Base-by-base conservation (phyloP, 1,284 basidiomycete genomes). In the Trametes polyzona region DNA sequence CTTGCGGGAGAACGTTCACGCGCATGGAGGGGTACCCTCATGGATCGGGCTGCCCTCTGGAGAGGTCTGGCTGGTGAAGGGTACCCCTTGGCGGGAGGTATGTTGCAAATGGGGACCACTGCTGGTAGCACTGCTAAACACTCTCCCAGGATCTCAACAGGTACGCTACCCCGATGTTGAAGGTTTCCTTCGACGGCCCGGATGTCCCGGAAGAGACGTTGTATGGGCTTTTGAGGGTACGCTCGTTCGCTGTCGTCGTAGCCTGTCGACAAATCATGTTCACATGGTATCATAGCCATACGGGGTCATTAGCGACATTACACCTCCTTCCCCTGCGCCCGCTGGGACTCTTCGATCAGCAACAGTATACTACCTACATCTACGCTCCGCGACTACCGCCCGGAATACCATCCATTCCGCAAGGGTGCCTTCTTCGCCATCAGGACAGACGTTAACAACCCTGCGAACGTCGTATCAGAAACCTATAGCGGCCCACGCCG, bases 371-470 rank as follows among this genome's bases (percentile, higher is more conserved):
- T 96, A 87, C 70, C 75, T 79, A 1, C 77, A 81, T 24, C 65
- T 92, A 24, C 84, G 85, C 21, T 82, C 90, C 1, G 91, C 95
- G 1, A 83, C 90, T 0, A 84, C 90, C 33, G 95, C 95, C 0
- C 88, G 90, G 49, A 98, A 97, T 70, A 89, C 87, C 57, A 74
- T 95, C 1, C 92, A 98, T 69, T 92, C 93, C 1, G 75, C 88
- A 29, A 74, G 76, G 19, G 65, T 86, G 17, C 67, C 71, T 9
- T 62, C 69, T 32, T 62, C 67, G 24, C 47, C 58, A 4, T 61
- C 61, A 14, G 48, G 60, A 9, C 57, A 68, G 21, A 69, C 76
- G 16, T 62, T 75, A 19, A 94, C 90, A 4, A 78, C 81, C 12
- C 71, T 95, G 43, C 78, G 84, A 27, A 80, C 88, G 40, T 79